A percentile compares a stretch with the other conserved stretches of the same genome.
Evolutionary conservation across 2,329 filamentous ascomycete genomes (phyloP).

Genomic region (Curvularia spicifera): DNA sequence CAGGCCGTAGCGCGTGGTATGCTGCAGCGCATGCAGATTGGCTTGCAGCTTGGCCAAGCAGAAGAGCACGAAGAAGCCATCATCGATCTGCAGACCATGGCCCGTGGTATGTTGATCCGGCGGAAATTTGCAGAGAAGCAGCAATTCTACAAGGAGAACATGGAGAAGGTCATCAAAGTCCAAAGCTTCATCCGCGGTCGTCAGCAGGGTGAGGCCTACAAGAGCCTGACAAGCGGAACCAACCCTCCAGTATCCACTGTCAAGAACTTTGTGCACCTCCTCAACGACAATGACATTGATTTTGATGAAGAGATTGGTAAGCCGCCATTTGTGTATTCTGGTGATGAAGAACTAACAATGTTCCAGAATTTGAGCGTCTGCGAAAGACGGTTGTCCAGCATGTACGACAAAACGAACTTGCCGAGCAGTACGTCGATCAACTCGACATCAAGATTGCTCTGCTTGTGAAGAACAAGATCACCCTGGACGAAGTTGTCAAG

Average conservation of each 20-base stretch:
- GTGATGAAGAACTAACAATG: constrained; percentile 23
- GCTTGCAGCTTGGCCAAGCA: constrained; percentile 74
- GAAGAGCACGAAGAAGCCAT: constrained; percentile 83
- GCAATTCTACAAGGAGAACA: constrained; percentile 90
- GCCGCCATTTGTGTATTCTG: constrained; percentile 2
- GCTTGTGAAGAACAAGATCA: constrained; percentile 99
- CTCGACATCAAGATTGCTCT: constrained; percentile 98
- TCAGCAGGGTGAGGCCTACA: constrained; percentile 97
- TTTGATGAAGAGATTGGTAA: constrained; percentile 89
- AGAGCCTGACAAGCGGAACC: constrained; percentile 92
- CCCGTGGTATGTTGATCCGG: constrained; percentile 76
- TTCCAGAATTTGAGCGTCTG: constrained; percentile 82
- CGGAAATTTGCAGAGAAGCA: constrained; percentile 81
- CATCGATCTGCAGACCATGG: constrained; percentile 74
- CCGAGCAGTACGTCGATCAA: constrained; percentile 97
- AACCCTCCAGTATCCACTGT: constrained; percentile 96
- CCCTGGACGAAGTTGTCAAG: constrained; percentile 93
- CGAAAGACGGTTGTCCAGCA: constrained; percentile 97
- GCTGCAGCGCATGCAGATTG: constrained; percentile 76
- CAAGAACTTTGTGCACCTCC: constrained; percentile 95
- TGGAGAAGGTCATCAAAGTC: constrained; percentile 98
- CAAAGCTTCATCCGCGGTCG: constrained; percentile 95
- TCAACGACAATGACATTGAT: constrained; percentile 98
- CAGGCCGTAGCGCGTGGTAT: constrained; percentile 82
- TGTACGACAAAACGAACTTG: constrained; percentile 93